Evolutionary conservation across 2,329 filamentous ascomycete genomes (phyloP).

Genomic region (Stagonosporopsis tanaceti): DNA sequence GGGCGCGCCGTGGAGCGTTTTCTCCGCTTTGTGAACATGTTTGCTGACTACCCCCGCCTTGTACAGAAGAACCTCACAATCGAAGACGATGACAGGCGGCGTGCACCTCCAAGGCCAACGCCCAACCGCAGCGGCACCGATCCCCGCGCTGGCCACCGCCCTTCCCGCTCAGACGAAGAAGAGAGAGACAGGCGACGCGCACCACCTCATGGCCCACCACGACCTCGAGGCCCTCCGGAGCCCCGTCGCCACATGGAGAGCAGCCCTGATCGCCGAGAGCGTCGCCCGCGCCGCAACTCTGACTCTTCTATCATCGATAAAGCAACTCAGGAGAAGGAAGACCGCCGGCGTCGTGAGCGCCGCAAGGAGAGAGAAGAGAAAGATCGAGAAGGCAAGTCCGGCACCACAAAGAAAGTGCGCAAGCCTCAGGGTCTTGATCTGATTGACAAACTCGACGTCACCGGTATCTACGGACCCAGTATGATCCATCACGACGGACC

Average conservation of each 20-base stretch:
- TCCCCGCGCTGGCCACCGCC: conserved; percentile 64
- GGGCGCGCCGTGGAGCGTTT: conserved; percentile 50
- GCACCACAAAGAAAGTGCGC: conserved; percentile 45
- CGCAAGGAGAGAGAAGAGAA: conserved; percentile 61
- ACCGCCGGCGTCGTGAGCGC: conserved; percentile 59
- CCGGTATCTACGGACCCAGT: conserved; percentile 92
- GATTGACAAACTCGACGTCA: conserved; percentile 96
- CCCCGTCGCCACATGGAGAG: conserved; percentile 45
- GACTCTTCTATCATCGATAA: conserved; percentile 77
- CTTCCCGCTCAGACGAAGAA: conserved; percentile 72
- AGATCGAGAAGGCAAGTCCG: conserved; percentile 49
- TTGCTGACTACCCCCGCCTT: conserved; percentile 53
- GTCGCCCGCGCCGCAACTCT: conserved; percentile 73
- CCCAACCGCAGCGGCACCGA: conserved; percentile 57
- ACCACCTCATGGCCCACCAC: conserved; percentile 38
- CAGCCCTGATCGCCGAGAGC: conserved; percentile 52
- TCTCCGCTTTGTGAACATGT: conserved; percentile 48
- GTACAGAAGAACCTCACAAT: conserved; percentile 72
- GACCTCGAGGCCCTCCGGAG: conserved; percentile 50
- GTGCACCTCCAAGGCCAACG: conserved; percentile 42
- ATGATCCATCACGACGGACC: conserved; percentile 97
- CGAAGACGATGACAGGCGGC: conserved; percentile 63
- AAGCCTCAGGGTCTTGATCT: conserved; percentile 73
- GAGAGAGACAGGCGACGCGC: conserved; percentile 51
- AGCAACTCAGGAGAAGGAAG: conserved; percentile 58